These are phyloP conservation scores for Choanephora cucurbitarum DNA, from an alignment of 371 early-diverging fungal genomes.

Conservation along the genomic window DNA sequence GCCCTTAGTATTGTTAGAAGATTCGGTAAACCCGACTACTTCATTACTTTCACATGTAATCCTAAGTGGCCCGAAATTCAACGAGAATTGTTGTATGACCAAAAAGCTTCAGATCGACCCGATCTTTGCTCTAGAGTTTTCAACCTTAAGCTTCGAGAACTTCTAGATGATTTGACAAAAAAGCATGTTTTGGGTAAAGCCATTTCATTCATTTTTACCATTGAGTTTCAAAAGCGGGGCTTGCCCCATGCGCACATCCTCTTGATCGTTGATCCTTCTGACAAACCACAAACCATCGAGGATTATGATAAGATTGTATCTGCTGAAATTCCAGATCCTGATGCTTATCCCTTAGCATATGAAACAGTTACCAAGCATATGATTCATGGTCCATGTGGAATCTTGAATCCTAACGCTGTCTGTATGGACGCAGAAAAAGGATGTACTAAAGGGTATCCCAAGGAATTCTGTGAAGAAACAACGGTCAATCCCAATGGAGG, in stretches of 20 bases:
- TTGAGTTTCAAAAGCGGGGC: conserved; percentile 37
- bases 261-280: neutral
- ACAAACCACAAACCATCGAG: neutral
- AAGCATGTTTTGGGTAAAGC: conserved; percentile 20
- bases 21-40: conserved; percentile 30
- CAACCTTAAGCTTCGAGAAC: conserved; percentile 21
- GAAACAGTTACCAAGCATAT: too few species aligned
- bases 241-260: conserved; percentile 18
- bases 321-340: conserved; percentile 3
- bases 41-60: conserved; percentile 44
- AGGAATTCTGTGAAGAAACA: conserved; percentile 18
- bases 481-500: neutral
- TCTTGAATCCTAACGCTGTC: too few species aligned
- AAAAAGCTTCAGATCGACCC: conserved; percentile 19
- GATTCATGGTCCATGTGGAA: too few species aligned
- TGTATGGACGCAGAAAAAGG: conserved; percentile 24
- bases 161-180: conserved; percentile 27
- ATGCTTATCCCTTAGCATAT: conserved; percentile 26
- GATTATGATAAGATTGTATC: conserved; percentile 1
- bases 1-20: conserved; percentile 25
- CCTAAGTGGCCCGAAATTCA: conserved; percentile 33
- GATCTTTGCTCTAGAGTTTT: conserved; percentile 27
- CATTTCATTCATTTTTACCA: conserved; percentile 5
- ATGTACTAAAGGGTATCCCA: conserved; percentile 32
- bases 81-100: conserved; percentile 11